Evolutionary conservation across 441 rosid species (phyloP).

Genomic region (Metrosideros polymorpha): DNA sequence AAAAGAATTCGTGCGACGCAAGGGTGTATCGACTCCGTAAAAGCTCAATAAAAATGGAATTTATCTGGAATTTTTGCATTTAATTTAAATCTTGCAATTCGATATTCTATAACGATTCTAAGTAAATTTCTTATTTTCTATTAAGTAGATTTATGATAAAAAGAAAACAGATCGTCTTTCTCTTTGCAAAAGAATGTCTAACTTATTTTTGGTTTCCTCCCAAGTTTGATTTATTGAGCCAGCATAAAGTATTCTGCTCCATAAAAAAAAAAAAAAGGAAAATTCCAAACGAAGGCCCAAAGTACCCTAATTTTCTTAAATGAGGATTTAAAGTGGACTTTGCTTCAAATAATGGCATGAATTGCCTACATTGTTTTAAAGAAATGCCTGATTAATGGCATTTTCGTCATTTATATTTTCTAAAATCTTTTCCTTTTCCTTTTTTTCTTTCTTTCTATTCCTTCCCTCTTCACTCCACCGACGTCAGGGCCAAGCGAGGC

Average conservation of each 20-base stretch:
- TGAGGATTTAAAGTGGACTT: too few relatives aligned
- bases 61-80: not conserved
- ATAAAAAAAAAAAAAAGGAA: too few relatives aligned
- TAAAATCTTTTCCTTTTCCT: too few relatives aligned
- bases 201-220: not conserved
- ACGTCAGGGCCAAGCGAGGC: too few relatives aligned
- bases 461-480: too few relatives aligned
- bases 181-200: not conserved
- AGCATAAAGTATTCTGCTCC: not conserved
- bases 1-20: accelerated
- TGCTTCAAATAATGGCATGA: too few relatives aligned
- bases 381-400: too few relatives aligned
- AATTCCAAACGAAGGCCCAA: too few relatives aligned
- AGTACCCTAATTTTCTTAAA: too few relatives aligned
- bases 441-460: too few relatives aligned
- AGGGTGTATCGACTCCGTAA: not conserved
- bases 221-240: not conserved
- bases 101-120: not conserved
- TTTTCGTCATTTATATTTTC: too few relatives aligned
- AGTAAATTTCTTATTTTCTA: not conserved
- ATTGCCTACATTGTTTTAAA: too few relatives aligned
- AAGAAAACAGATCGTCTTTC: not conserved
- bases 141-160: not conserved
- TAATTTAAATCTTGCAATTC: not conserved
- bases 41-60: not conserved